Evolutionary conservation across 345 rosid species (phyloP), one percentile per base, ranked within the genome.

Genomic region (Brassica carinata): DNA sequence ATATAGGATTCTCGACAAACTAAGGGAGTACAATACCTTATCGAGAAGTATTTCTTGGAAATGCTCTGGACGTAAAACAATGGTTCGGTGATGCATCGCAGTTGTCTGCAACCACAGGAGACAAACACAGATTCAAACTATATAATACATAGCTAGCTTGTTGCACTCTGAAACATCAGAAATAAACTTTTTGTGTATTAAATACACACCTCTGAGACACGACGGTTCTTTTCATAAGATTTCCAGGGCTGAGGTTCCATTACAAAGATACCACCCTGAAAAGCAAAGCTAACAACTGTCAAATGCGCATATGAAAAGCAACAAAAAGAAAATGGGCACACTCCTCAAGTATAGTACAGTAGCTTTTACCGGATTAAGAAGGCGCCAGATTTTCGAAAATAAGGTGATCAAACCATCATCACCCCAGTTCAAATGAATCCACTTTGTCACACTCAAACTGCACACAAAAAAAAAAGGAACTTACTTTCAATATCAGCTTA

Each of bases 171-270:
- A 43, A 75, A 48, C 62, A 48, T 55, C 31, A 31, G 8, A 77
- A 48, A 11, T n/a, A 67, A 59, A n/a, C 0, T 43, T 34, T 34
- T 34, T 43, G 51, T 43, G 51, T 43, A 11, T 10, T 43, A 10
- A 40, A 2, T 15, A 10, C 82, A 6, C 79, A 93, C 99, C 98
- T 93, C 90, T 2, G 99, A 89, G 53, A 87, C 98, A 57, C 75
- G 87, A 17, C 85, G 96, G 27, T 93, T 96, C 69, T 84, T 89
- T 84, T 88, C 92, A 87, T 96, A 96, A 69, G 99, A 96, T 68
- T 83, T 81, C 99, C 97, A 96, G 43, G 99, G 97, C 83, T 96
- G 99, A 84, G 98, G 97, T 86, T 96, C 98, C 91, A 96, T 76
- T 27, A 96, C 78, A 43, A 96, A 85, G 67, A 86, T 81, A 69